Percentiles rank a stretch among this genome's conserved stretches.
These are phyloP conservation scores for Sesbania bispinosa DNA, from an alignment of 306 rosid species.

Conservation along the genomic window DNA sequence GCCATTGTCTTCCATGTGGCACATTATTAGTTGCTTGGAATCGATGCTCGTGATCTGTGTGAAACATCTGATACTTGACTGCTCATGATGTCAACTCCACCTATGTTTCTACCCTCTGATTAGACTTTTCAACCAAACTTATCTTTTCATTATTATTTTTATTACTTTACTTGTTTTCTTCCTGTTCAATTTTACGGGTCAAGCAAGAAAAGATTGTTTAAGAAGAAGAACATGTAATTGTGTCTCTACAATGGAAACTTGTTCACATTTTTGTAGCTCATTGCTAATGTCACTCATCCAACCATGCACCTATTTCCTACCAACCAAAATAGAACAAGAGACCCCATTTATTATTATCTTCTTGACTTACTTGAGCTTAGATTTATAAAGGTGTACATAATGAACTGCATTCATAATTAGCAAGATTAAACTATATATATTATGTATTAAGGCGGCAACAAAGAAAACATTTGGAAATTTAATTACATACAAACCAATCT, in stretches of 20 bases:
- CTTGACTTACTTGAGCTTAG: background rate
- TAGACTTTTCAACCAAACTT: constrained; percentile 33
- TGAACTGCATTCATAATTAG: too few species aligned
- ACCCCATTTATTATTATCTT: background rate
- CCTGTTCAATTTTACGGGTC: constrained; percentile 17
- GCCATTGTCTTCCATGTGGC: constrained; percentile 32
- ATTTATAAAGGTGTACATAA: too few species aligned
- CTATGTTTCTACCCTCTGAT: constrained; percentile 36
- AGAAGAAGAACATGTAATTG: background rate
- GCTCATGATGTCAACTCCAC: constrained; percentile 38
- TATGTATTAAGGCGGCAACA: too few species aligned
- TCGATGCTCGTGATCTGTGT: constrained; percentile 1
- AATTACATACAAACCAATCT: too few species aligned
- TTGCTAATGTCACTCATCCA: constrained; percentile 4
- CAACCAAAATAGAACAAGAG: constrained; percentile 1
- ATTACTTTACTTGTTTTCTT: background rate
- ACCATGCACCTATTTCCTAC: constrained; percentile 2
- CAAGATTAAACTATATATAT: too few species aligned
- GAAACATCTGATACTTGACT: constrained; percentile 24
- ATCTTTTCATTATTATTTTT: background rate
- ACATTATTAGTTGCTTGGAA: background rate
- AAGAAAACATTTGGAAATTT: too few species aligned
- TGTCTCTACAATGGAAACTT: constrained; percentile 25
- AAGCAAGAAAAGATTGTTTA: constrained; percentile 28
- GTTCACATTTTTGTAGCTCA: constrained; percentile 10